A percentile compares a stretch with the other conserved stretches of the same genome.
phyloP scores from a whole-genome alignment of 2,329 filamentous ascomycete species.

The Aspergillus oerlinghausenensis region DNA sequence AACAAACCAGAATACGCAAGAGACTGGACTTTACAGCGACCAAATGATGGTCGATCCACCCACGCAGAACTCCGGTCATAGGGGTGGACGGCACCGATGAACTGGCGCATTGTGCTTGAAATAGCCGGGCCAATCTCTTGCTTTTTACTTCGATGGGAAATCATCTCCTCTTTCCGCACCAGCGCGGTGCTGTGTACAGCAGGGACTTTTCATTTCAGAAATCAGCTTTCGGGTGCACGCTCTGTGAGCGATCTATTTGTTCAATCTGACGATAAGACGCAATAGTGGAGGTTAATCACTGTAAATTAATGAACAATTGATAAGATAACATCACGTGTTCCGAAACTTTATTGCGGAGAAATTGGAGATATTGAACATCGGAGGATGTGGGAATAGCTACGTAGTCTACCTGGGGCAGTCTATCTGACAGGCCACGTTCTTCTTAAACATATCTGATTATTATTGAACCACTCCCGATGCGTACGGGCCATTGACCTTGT shows the following conservation, averaged over 20 bases:
- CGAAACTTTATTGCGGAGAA: not conserved
- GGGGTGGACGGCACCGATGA: conserved; percentile 17
- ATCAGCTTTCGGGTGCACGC: not conserved
- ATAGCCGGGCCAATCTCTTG: not conserved
- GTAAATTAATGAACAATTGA: not conserved
- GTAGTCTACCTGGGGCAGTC: not conserved
- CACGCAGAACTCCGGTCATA: conserved; percentile 17
- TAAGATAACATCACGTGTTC: conserved; percentile 8
- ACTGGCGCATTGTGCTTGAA: not conserved
- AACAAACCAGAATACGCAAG: conserved; percentile 11
- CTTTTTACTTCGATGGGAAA: not conserved
- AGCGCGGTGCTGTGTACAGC: not conserved
- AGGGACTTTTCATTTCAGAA: not conserved
- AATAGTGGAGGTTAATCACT: not conserved
- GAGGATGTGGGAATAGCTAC: not conserved
- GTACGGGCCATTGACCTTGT: not conserved
- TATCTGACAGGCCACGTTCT: not conserved
- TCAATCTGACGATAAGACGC: not conserved
- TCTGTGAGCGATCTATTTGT: not conserved
- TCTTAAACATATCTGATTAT: not conserved
- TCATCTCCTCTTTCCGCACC: not conserved
- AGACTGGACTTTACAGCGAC: conserved; percentile 35
- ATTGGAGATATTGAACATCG: not conserved
- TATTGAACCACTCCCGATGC: not conserved
- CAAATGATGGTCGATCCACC: conserved; percentile 39